Evolutionary conservation across 1,284 basidiomycete genomes (phyloP), one percentile per base, ranked within the genome.

Genomic region (Anthracocystis walkeri): DNA sequence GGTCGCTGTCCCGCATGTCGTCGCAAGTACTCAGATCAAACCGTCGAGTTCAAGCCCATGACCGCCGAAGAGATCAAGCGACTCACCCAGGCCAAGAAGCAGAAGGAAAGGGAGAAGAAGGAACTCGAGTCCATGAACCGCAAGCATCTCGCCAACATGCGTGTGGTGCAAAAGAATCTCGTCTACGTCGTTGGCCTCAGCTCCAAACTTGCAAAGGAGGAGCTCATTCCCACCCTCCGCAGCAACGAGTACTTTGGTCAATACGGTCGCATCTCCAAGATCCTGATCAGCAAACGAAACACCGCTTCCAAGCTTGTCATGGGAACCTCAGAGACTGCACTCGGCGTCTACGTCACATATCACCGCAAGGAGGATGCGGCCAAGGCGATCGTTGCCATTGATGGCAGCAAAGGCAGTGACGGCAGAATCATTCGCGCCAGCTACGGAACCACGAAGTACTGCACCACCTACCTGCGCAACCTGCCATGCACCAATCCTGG

Each of bases 231-330:
- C 2, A 94, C 95, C 12, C 88, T 99, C 46, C 93, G 95, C 56
- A 95, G 94, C 14, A 92, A 92, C 82, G 97, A 99, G 78, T 97
- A 97, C 86, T 99, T 99, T 86, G 97, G 97, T 7, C 95, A 97
- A 85, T 99, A 98, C 86, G 97, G 97, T 76, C 97, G 96, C 87
- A 97, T 99, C 78, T 91, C 92, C 51, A 97, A 97, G 87, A 93
- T 99, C 65, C 89, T 97, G 58, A 90, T 99, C 51, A 92, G 93
- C 61, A 97, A 98, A 86, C 92, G 96, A 40, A 92, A 91, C 10
- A 88, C 91, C 1, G 90, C 93, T 5, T 90, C 90, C 50, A 91
- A 80, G 60, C 77, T 86, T 35, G 85, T 82, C 35, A 83, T 81
- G 75, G 83, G 83, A 70, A 90, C 89, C 56, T 89, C 89, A 29